These are phyloP conservation scores for Solanum habrochaites DNA, from an alignment of 257 asterid genomes.

Conservation along the genomic window DNA sequence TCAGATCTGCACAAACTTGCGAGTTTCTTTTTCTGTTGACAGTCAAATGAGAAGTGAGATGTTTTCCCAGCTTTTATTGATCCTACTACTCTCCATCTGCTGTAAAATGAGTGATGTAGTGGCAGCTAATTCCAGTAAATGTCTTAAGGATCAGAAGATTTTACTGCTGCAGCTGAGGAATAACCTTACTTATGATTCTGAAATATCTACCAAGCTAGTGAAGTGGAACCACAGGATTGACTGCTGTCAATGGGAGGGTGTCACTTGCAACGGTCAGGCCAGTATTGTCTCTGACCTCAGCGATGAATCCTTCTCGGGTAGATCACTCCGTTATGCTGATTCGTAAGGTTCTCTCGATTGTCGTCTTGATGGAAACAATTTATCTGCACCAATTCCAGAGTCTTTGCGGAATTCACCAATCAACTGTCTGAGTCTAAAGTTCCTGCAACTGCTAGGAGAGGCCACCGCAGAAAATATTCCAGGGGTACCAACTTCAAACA, in stretches of 20 bases:
- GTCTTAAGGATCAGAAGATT: slow-evolving; percentile 22
- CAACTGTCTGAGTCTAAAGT: slow-evolving; percentile 15
- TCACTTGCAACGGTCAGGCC: slow-evolving; percentile 29
- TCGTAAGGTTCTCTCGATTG: slow-evolving; percentile 25
- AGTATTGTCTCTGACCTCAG: slow-evolving; percentile 34
- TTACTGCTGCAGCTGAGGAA: slow-evolving; percentile 29
- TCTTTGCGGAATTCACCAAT: slow-evolving; percentile 30
- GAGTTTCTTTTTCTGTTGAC: background rate
- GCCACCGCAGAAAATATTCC: slow-evolving; percentile 33
- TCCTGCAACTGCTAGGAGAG: slow-evolving; percentile 23
- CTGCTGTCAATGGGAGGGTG: slow-evolving; percentile 47
- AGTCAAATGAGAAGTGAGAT: slow-evolving; percentile 12
- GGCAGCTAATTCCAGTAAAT: slow-evolving; percentile 16
- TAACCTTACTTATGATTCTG: slow-evolving; percentile 39
- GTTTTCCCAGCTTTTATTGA: slow-evolving; percentile 1
- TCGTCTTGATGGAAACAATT: slow-evolving; percentile 29
- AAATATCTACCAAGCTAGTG: slow-evolving; percentile 34
- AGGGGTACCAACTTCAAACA: slow-evolving; percentile 15
- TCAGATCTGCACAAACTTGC: background rate
- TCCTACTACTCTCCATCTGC: background rate
- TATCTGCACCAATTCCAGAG: slow-evolving; percentile 24
- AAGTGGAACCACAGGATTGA: slow-evolving; percentile 33
- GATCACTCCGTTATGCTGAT: slow-evolving; percentile 17
- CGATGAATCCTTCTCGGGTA: slow-evolving; percentile 26
- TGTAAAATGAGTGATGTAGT: background rate